phyloP scores from a whole-genome alignment of 2,329 filamentous ascomycete species.

The Claviceps sp. region DNA sequence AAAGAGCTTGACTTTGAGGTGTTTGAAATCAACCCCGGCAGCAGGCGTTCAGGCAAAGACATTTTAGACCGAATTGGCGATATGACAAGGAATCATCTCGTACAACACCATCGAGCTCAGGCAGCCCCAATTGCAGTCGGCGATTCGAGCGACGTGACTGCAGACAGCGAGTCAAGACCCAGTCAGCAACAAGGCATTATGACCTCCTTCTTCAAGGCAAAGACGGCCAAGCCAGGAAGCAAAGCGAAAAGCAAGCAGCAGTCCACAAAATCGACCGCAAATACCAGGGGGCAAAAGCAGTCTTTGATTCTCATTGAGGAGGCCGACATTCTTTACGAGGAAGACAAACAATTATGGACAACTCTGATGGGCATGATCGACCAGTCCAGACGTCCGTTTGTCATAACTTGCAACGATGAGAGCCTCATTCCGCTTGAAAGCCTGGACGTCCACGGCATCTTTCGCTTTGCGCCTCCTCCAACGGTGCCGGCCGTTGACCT shows the following conservation, averaged over 20 bases:
- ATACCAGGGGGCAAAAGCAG: constrained; percentile 58
- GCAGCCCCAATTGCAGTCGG: constrained; percentile 18
- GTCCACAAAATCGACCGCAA: constrained; percentile 17
- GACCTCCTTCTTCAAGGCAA: constrained; percentile 64
- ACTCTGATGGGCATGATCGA: constrained; percentile 65
- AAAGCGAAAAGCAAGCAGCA: constrained; percentile 16
- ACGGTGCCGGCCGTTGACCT: constrained; percentile 62
- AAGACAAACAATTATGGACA: constrained; percentile 90
- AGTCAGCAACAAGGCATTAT: constrained; percentile 69
- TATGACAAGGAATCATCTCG: constrained; percentile 92
- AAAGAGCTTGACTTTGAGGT: constrained; percentile 87
- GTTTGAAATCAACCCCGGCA: constrained; percentile 85
- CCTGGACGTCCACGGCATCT: constrained; percentile 71
- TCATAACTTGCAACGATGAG: constrained; percentile 93
- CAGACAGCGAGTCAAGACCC: constrained; percentile 42
- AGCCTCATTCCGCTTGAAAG: constrained; percentile 60
- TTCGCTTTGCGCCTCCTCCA: constrained; percentile 59
- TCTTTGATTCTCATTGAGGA: constrained; percentile 91
- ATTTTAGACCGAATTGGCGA: constrained; percentile 86
- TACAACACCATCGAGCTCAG: constrained; percentile 36
- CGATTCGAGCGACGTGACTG: constrained; percentile 15
- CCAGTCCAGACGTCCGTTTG: constrained; percentile 79
- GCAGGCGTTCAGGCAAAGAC: constrained; percentile 74
- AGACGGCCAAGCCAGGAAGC: constrained; percentile 17
- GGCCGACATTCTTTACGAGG: constrained; percentile 84